phyloP scores from a whole-genome alignment of 2,329 filamentous ascomycete species.

The Xylaria digitata region DNA sequence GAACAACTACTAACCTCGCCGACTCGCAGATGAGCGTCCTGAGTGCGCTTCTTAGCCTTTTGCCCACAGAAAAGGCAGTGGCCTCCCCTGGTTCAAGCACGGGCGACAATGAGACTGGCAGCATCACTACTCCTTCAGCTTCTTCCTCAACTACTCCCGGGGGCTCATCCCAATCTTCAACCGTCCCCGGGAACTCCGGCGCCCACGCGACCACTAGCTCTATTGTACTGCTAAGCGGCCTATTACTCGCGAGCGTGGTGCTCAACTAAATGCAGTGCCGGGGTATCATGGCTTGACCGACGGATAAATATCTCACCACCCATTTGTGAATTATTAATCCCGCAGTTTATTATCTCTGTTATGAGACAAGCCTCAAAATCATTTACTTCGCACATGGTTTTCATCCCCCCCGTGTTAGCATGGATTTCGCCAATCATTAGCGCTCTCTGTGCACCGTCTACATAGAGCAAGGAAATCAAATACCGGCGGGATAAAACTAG shows the following conservation, averaged over 20 bases:
- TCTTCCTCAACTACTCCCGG: not conserved
- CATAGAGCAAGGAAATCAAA: not conserved
- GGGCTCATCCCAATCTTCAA: not conserved
- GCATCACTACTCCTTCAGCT: too few species aligned
- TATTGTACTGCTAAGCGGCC: not conserved
- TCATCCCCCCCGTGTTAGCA: not conserved
- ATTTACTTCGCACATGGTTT: not conserved
- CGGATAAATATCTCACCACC: not conserved
- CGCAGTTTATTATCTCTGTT: not conserved
- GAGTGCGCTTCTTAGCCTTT: conserved; percentile 29
- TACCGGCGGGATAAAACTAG: not conserved
- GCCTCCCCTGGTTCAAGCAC: not conserved
- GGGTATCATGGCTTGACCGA: not conserved
- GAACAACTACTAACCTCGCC: not conserved
- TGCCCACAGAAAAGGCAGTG: conserved; percentile 4
- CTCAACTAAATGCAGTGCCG: conserved; percentile 6
- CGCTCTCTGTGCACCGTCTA: not conserved
- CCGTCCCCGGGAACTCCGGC: not conserved
- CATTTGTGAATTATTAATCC: not conserved
- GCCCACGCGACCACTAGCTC: not conserved
- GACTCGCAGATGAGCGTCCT: conserved; percentile 30
- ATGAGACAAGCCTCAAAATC: not conserved
- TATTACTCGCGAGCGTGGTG: conserved; percentile 3
- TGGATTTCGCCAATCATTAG: too few species aligned
- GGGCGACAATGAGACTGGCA: not conserved